Percentiles rank a stretch among this genome's conserved stretches.
These are phyloP conservation scores for Chrysanthemum lavandulifolium DNA, from an alignment of 129 eudicot species.

Conservation along the genomic window DNA sequence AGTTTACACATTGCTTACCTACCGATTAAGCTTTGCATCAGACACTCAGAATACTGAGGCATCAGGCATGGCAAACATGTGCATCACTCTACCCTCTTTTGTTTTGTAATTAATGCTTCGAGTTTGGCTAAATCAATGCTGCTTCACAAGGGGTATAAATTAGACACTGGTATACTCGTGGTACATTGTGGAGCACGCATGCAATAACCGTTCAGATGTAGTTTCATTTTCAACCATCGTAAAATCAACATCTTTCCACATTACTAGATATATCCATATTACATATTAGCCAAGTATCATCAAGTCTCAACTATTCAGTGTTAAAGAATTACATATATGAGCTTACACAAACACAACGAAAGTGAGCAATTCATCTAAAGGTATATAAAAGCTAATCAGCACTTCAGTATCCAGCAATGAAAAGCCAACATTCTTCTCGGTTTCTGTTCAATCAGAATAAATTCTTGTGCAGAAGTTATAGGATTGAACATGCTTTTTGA, in stretches of 20 bases:
- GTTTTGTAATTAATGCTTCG: no score
- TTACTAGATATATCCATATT: slow-evolving; percentile 22
- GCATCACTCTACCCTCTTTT: no score
- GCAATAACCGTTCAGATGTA: slow-evolving; percentile 15
- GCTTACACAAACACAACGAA: slow-evolving; percentile 22
- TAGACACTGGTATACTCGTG: no score
- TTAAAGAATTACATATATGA: slow-evolving; percentile 27
- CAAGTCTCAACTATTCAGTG: slow-evolving; percentile 18
- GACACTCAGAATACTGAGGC: no score
- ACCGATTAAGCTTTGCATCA: no score
- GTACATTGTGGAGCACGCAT: no score
- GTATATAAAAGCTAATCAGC: slow-evolving; percentile 23
- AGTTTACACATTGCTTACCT: no score
- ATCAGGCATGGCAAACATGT: no score
- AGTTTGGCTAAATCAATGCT: no score
- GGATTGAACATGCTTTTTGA: slow-evolving; percentile 61
- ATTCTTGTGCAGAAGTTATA: slow-evolving; percentile 29
- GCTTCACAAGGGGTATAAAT: no score
- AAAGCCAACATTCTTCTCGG: slow-evolving; percentile 23
- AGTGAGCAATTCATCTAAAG: slow-evolving; percentile 22
- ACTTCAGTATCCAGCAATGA: slow-evolving; percentile 18
- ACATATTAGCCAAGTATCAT: slow-evolving; percentile 21
- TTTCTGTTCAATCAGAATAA: not conserved
- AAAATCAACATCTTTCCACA: slow-evolving; percentile 15
- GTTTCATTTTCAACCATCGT: slow-evolving; percentile 18